phyloP scores from a whole-genome alignment of 371 early-diverging fungal species.

The Chytridium lagenaria region DNA sequence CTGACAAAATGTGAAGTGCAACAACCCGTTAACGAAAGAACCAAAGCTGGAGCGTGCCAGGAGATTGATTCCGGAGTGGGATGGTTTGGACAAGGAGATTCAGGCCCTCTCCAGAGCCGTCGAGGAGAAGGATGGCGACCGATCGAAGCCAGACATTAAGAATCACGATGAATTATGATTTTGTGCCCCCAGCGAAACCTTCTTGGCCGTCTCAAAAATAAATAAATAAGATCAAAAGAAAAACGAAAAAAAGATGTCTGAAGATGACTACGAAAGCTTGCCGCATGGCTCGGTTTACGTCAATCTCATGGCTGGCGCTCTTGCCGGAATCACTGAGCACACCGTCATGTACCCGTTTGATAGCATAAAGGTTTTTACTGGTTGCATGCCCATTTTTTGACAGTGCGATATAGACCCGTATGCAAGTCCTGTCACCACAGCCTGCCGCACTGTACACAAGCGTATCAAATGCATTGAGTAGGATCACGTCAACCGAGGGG shows the following conservation, averaged over 20 bases:
- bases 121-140: too few species aligned
- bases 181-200: too few species aligned
- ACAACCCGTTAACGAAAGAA: slow-evolving; percentile 96
- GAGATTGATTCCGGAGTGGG: slow-evolving; percentile 94
- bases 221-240: background rate
- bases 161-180: too few species aligned
- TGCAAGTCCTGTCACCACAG: slow-evolving; percentile 77
- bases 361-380: slow-evolving; percentile 80
- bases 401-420: slow-evolving; percentile 70
- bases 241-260: slow-evolving; percentile 44
- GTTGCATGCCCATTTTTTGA: background rate
- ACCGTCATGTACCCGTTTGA: slow-evolving; percentile 95
- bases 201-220: background rate
- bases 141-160: too few species aligned
- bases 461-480: slow-evolving; percentile 64
- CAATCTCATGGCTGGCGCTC: slow-evolving; percentile 90
- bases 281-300: slow-evolving; percentile 79
- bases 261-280: slow-evolving; percentile 89
- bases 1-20: slow-evolving; percentile 69
- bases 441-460: slow-evolving; percentile 68
- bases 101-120: background rate
- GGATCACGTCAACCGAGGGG: slow-evolving; percentile 76
- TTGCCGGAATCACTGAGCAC: slow-evolving; percentile 97
- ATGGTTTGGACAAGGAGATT: slow-evolving; percentile 55
- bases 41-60: slow-evolving; percentile 93